Conservation (phyloP, 2,329 filamentous ascomycete genomes). For the Colletotrichum destructivum region DNA sequence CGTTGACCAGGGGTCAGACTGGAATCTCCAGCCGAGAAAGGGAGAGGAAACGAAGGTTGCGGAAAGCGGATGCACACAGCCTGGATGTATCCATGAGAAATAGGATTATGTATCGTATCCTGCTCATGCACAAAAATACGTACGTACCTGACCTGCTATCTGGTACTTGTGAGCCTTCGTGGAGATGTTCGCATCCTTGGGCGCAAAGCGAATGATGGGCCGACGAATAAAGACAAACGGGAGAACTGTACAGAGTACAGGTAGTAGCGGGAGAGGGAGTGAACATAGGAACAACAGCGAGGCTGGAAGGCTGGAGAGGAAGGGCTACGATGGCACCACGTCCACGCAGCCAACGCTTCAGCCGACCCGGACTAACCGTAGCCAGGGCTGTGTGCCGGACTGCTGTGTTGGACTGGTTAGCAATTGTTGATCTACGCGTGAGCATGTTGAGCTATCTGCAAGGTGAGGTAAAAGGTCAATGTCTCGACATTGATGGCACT, state of each 20-base stretch:
- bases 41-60: conserved; percentile 39
- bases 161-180: conserved; percentile 24
- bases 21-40: conserved; percentile 42
- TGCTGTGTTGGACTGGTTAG: conserved; percentile 4
- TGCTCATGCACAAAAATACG: conserved; percentile 26
- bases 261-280: conserved; percentile 17
- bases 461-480: conserved; percentile 18
- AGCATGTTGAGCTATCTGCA: conserved; percentile 7
- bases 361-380: conserved; percentile 27
- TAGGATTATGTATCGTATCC: conserved; percentile 13
- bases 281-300: conserved; percentile 29
- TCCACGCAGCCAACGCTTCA: conserved; percentile 40
- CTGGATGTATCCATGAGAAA: conserved; percentile 23
- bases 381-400: conserved; percentile 18
- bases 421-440: conserved; percentile 15
- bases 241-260: neutral
- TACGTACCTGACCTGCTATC: conserved; percentile 32
- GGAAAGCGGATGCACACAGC: conserved; percentile 40
- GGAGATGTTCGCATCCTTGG: conserved; percentile 15
- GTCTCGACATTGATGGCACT: conserved; percentile 30
- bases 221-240: conserved; percentile 11
- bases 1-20: conserved; percentile 38
- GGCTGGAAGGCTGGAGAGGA: conserved; percentile 26
- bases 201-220: conserved; percentile 12
- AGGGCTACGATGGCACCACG: conserved; percentile 37